These are phyloP conservation scores for Podospora anserina DNA, from an alignment of 495 filamentous ascomycete species.

Conservation along the genomic window DNA sequence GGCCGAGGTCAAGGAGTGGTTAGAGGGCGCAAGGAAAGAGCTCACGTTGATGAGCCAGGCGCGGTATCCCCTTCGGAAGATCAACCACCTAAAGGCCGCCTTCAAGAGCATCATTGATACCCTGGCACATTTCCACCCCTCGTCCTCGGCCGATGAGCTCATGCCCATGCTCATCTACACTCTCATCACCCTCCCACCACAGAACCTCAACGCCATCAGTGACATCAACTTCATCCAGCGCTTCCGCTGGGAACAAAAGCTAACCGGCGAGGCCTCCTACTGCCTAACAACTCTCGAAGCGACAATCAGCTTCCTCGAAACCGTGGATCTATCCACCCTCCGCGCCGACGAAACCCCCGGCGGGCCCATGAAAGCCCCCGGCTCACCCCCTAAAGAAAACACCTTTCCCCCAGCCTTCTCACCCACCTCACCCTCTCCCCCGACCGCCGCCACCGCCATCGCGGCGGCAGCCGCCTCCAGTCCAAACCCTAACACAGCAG, in stretches of 20 bases:
- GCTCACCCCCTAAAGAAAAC: slow-evolving; percentile 51
- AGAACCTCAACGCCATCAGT: slow-evolving; percentile 85
- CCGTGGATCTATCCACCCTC: slow-evolving; percentile 88
- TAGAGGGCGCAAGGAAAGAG: slow-evolving; percentile 70
- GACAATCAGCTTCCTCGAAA: slow-evolving; percentile 93
- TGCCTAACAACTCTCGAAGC: slow-evolving; percentile 96
- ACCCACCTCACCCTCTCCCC: slow-evolving; percentile 40
- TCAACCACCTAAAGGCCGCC: slow-evolving; percentile 79
- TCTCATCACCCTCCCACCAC: slow-evolving; percentile 82
- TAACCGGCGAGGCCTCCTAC: slow-evolving; percentile 92
- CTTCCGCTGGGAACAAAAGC: slow-evolving; percentile 80
- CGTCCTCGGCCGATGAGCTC: slow-evolving; percentile 94
- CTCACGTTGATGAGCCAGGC: slow-evolving; percentile 82
- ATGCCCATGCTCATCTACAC: slow-evolving; percentile 95
- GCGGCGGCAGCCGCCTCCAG: slow-evolving; percentile 28
- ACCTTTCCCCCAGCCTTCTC: slow-evolving; percentile 51
- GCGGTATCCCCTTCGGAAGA: slow-evolving; percentile 84
- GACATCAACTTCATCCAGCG: slow-evolving; percentile 91
- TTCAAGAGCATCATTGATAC: slow-evolving; percentile 95
- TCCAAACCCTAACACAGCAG: slow-evolving; percentile 30
- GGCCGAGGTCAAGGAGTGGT: slow-evolving; percentile 65
- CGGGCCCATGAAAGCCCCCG: slow-evolving; percentile 58
- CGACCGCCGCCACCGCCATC: slow-evolving; percentile 31
- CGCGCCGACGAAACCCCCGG: slow-evolving; percentile 71
- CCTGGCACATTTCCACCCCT: slow-evolving; percentile 69